phyloP scores from a whole-genome alignment of 1,139 yeast species.

The Debaryomycetaceae sp. region DNA sequence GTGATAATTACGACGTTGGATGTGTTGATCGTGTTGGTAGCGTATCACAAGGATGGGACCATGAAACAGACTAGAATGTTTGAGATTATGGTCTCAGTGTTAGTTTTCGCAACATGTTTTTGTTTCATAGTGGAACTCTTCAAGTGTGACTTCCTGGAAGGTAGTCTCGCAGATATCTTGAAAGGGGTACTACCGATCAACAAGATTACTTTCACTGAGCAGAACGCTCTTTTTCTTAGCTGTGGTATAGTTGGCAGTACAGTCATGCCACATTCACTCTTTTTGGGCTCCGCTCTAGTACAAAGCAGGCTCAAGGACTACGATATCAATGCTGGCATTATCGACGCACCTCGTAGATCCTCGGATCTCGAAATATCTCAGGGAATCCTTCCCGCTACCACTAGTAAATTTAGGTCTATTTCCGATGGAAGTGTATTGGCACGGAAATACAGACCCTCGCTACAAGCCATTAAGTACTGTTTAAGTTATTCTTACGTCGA shows the following conservation, averaged over 20 bases:
- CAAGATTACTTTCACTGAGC: slow-evolving; percentile 46
- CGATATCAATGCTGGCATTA: slow-evolving; percentile 47
- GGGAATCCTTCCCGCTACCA: slow-evolving; percentile 18
- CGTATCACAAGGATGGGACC: slow-evolving; percentile 69
- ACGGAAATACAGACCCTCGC: slow-evolving; percentile 56
- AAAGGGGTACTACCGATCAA: slow-evolving; percentile 59
- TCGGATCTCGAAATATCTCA: slow-evolving; percentile 7
- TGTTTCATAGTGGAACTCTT: slow-evolving; percentile 63
- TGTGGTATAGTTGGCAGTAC: slow-evolving; percentile 80
- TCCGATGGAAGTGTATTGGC: slow-evolving; percentile 35
- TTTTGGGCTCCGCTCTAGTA: slow-evolving; percentile 71
- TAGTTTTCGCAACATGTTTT: slow-evolving; percentile 62
- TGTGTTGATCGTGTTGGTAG: slow-evolving; percentile 63
- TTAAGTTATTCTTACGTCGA: slow-evolving; percentile 64
- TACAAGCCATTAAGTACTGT: slow-evolving; percentile 63
- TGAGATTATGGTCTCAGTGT: slow-evolving; percentile 59
- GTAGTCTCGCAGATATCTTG: slow-evolving; percentile 35
- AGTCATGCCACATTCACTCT: slow-evolving; percentile 80
- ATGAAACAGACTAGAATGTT: slow-evolving; percentile 63
- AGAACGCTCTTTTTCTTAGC: slow-evolving; percentile 60
- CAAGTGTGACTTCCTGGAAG: slow-evolving; percentile 44
- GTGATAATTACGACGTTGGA: slow-evolving; percentile 70
- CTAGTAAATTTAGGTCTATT: slow-evolving; percentile 26
- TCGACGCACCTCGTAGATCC: slow-evolving; percentile 8
- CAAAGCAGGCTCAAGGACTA: slow-evolving; percentile 69